Conservation (phyloP, 805 yeast genomes). For the Teunomyces funiuensis region DNA sequence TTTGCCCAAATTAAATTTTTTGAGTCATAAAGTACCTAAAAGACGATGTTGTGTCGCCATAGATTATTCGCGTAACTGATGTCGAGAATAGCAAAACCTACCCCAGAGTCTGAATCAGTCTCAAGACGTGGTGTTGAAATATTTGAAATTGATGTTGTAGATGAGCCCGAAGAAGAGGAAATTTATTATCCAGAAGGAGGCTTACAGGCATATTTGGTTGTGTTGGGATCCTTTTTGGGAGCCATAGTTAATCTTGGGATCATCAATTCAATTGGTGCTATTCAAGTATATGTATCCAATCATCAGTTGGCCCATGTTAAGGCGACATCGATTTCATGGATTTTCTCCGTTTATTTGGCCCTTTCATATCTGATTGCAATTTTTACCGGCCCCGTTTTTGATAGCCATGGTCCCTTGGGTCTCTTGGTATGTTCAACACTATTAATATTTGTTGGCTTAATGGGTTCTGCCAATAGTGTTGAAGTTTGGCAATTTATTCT, state of each 20-base stretch:
- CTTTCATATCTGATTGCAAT: slow-evolving; percentile 50
- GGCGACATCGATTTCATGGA: slow-evolving; percentile 58
- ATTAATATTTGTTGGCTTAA: slow-evolving; percentile 47
- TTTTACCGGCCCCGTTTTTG: slow-evolving; percentile 61
- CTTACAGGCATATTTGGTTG: slow-evolving; percentile 50
- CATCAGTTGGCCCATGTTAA: slow-evolving; percentile 50
- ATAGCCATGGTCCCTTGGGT: slow-evolving; percentile 53
- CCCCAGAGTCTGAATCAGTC: slow-evolving; percentile 3
- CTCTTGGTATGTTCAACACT: slow-evolving; percentile 45
- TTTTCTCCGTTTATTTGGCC: slow-evolving; percentile 57
- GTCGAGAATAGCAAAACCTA: background rate
- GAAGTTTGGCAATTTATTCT: slow-evolving; percentile 60
- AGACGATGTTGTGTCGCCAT: no score
- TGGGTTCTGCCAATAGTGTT: slow-evolving; percentile 57
- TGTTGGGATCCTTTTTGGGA: slow-evolving; percentile 60
- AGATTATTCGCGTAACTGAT: no score
- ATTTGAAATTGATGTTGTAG: background rate
- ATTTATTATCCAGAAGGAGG: slow-evolving; percentile 59
- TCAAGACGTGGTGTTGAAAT: slow-evolving; percentile 2
- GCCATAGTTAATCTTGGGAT: slow-evolving; percentile 55
- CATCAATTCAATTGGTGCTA: slow-evolving; percentile 59
- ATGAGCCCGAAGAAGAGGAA: slow-evolving; percentile 1
- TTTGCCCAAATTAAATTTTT: no score
- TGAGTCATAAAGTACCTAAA: no score
- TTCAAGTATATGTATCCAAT: slow-evolving; percentile 56